Conservation (phyloP, 257 asterid species). For the Jacaranda mimosifolia region DNA sequence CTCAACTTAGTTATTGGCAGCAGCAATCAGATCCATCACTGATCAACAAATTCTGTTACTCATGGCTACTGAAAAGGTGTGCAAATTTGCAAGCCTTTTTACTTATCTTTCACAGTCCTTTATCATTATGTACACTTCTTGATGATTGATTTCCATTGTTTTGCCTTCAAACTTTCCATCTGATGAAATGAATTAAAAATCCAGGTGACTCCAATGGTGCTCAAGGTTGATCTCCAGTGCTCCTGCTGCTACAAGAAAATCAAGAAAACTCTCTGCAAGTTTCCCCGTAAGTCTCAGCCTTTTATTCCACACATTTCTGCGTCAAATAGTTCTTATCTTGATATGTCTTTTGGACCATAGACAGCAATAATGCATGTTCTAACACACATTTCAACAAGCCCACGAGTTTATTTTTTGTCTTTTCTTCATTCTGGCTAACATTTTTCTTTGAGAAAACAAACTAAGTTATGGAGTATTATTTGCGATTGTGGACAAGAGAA, state of each 20-base stretch:
- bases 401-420: neutral
- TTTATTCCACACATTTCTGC: neutral
- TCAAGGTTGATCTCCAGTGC: slow-evolving; percentile 87
- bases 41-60: neutral
- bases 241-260: slow-evolving; percentile 85
- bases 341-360: neutral
- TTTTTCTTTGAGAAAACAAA: neutral
- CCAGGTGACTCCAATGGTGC: slow-evolving; percentile 72
- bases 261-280: slow-evolving; percentile 78
- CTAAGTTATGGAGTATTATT: slow-evolving; percentile 25
- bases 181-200: neutral
- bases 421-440: neutral
- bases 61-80: slow-evolving; percentile 57
- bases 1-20: slow-evolving; percentile 1
- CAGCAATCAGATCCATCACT: slow-evolving; percentile 13
- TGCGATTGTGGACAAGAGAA: slow-evolving; percentile 55
- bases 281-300: slow-evolving; percentile 65
- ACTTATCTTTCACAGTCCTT: neutral
- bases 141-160: neutral
- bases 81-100: neutral
- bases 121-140: neutral
- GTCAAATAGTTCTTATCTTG: too few species aligned
- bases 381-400: neutral
- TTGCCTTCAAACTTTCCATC: neutral
- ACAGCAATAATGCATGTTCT: neutral